Base-by-base conservation (phyloP, 768 basidiomycete species). In the Terana coerulea region DNA sequence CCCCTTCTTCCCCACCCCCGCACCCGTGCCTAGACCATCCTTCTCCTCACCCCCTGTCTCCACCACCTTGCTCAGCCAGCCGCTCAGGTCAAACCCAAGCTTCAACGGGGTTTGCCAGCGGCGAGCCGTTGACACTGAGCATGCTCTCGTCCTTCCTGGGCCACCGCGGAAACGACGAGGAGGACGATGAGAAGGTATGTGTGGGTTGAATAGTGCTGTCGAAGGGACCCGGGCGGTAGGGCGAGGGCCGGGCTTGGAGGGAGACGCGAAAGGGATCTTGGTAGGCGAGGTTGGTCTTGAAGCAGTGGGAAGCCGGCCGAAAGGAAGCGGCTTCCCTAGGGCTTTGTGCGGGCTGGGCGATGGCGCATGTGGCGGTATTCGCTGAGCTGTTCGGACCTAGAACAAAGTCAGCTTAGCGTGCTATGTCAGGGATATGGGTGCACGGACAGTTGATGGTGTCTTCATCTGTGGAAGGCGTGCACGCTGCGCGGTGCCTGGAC, bases 121-220 rank as follows among this genome's bases (percentile, higher is more conserved):
- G 91, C 0, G 88, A 90, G 3, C 91, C 91, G 54, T 93, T 92
- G 17, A 86, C 67, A 60, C 88, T 88, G 44, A 91, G 74, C 79
- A 91, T 80, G 60, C 75, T 81, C 66, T 93, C 91, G 60, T 89
- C 81, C 56, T 75, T 79, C 35, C 86, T 79, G 10, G 88, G 85
- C 63, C 84, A 73, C 22, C 89, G 82, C 41, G 84, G 71, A 41
- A 59, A 61, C 3, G 72, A 61, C 29, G 50, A 47, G 5, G 53
- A 41, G 4, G 59, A 36, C 26, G 54, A 47, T 1, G 48, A 44
- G 1, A n/a, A n/a, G 82, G 81, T 31, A 93, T 72, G 5, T 74
- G 66, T 0, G 89, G 91, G 46, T 89, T 88, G 69, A 95, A 94
- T 8, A 74, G 80, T 21, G 81, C 73, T 21, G 72, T 75, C 21